Base-by-base conservation (phyloP, 148 eudicot genomes). In the Rhododendron ovatum region DNA sequence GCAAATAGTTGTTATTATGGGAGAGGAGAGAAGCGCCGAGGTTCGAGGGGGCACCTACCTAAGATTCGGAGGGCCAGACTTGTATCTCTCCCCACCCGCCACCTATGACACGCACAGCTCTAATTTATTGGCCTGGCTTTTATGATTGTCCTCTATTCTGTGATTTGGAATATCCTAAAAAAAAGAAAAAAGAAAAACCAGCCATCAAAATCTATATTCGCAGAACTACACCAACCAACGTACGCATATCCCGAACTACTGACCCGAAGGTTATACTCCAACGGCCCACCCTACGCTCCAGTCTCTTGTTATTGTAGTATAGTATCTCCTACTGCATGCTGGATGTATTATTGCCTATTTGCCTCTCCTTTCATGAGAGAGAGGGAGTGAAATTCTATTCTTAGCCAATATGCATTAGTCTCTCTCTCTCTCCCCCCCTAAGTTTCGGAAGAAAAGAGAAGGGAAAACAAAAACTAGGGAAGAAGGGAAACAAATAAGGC, bases 381-480 rank as follows among this genome's bases (percentile, higher is more conserved):
- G 33, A 26, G 73, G 1, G 35, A 0, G 73, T 11, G 73, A 26
- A 5, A 13, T 82, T 65, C 85, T 83, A 83, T 83, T 83, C 30
- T 83, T 71, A 37, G 85, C 28, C 75, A 28, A 41, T 65, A 18
- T 55, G 71, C 79, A 43, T 48, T 69, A 43, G 14, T 17, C 15
- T 83, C 85, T 83, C 37, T 82, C 37, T 63, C 30, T 83, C 85
- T 47, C 85, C 47, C 43, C 43, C 71, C 74, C 8, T 24, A 55
- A 63, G 45, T 84, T 47, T 17, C 53, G 79, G 85, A 84, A 28
- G 33, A 14, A 67, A 45, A 83, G 35, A 15, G 47, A 17, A 51
- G 59, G 8, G 7, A 43, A 78, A 43, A 24, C 6, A 78, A 24
- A 78, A 78, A n/a, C 3, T 3, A 45, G 30, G 79, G 48, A 78